A percentile compares a stretch with the other conserved stretches of the same genome.
Conservation (phyloP, 2,329 filamentous ascomycete species). For the Escovopsis sp. region DNA sequence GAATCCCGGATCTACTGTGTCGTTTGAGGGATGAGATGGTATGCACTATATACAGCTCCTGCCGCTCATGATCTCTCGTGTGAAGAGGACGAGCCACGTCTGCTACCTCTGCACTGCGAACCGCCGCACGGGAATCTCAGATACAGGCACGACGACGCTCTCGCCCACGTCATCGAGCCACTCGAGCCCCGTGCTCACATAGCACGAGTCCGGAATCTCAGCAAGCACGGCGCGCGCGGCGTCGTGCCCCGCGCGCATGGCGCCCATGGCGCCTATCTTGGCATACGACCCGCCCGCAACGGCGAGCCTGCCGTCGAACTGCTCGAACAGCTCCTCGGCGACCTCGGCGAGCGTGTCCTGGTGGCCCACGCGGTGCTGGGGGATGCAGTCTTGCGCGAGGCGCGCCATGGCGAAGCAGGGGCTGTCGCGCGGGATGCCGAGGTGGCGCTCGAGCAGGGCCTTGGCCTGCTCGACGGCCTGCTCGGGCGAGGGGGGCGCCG, state of each 20-base stretch:
- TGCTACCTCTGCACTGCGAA: conserved; percentile 5
- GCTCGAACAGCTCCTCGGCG: conserved; percentile 35
- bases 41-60: no score
- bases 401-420: conserved; percentile 47
- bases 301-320: conserved; percentile 48
- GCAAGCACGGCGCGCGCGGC: conserved; percentile 11
- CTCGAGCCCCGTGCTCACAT: conserved; percentile 16
- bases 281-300: conserved; percentile 46
- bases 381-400: conserved; percentile 58
- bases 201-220: conserved; percentile 7
- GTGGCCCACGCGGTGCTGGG: conserved; percentile 80
- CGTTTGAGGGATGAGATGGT: no score
- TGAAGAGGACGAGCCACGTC: no score
- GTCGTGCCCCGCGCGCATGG: conserved; percentile 31
- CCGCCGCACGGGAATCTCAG: conserved; percentile 14
- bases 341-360: conserved; percentile 42
- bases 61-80: no score
- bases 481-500: conserved; percentile 39
- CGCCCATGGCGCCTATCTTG: conserved; percentile 34
- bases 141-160: conserved; percentile 13
- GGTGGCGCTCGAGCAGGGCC: conserved; percentile 54
- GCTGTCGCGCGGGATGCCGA: conserved; percentile 48
- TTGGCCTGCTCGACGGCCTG: conserved; percentile 58
- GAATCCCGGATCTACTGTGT: no score
- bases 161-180: conserved; percentile 10